Evolutionary conservation across 2,329 filamentous ascomycete species (phyloP), one percentile per base, ranked within the genome.

Genomic region (Lecanicillium sp.): DNA sequence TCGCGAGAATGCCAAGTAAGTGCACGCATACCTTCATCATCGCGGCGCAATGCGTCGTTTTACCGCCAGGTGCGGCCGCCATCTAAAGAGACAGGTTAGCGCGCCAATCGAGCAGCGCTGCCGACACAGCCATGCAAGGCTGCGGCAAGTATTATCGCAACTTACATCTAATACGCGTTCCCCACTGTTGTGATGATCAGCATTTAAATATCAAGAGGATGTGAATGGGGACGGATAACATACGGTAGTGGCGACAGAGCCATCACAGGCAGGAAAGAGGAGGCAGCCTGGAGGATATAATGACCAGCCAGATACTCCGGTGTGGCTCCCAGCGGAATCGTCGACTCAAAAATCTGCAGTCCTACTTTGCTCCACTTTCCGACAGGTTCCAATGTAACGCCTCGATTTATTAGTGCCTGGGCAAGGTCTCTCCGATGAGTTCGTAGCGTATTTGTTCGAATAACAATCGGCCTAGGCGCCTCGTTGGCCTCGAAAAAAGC

Each of bases 401-500:
- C 92, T 47, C 90, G 85, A 67, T 95, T 95, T 71, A 96, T 96
- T 44, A 96, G 75, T 2, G 89, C 77, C 61, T 96, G 89, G 9
- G 92, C 92, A 14, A 98, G 81, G 46, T 94, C 89, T 53, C 79
- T 68, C 37, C 79, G 71, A 56, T 81, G 76, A 28, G 78, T 82
- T 51, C 87, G 84, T 43, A 98, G 77, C 8, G 90, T 98, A 65
- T 98, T 98, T 46, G 92, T 97, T 55, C 92, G 82, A 58, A 98
- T 94, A 48, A 98, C 92, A 42, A 98, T 81, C 4, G 92, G 92
- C 37, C 92, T 80, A 12, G 88, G 79, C 19, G 86, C 88, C 66
- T 98, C 92, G 79, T 98, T 98, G 53, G 90, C 90, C 66, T 98
- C 92, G 67, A 98, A 97, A 66, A 98, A 98, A 39, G 89, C 89